Conservation (phyloP, 495 filamentous ascomycete genomes). For the Hyaloscypha bicolor region DNA sequence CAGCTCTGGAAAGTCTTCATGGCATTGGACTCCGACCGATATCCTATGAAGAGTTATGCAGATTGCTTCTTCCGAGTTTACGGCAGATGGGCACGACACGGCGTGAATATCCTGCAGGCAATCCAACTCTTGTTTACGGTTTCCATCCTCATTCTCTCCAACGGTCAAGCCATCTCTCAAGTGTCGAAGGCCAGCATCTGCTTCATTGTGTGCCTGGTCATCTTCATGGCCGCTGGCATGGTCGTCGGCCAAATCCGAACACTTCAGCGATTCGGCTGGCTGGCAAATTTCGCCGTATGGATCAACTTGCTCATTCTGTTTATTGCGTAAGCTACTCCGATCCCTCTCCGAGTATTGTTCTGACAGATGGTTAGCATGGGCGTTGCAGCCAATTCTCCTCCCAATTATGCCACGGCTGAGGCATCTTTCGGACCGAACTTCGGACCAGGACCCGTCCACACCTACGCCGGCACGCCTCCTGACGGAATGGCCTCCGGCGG, state of each 20-base stretch:
- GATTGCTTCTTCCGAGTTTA: constrained; percentile 61
- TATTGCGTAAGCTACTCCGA: constrained; percentile 17
- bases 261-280: constrained; percentile 57
- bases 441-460: constrained; percentile 33
- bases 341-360: neutral
- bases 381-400: constrained; percentile 49
- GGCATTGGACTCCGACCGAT: constrained; percentile 59
- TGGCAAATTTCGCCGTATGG: constrained; percentile 60
- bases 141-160: constrained; percentile 54
- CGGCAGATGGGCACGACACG: constrained; percentile 51
- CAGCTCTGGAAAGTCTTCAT: constrained; percentile 59
- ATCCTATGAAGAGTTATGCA: constrained; percentile 59
- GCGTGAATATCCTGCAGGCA: constrained; percentile 56
- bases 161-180: constrained; percentile 60
- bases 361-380: constrained; percentile 44
- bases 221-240: constrained; percentile 34
- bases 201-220: constrained; percentile 48
- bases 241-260: constrained; percentile 53
- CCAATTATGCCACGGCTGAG: constrained; percentile 46
- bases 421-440: constrained; percentile 30
- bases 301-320: constrained; percentile 54
- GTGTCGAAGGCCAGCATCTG: constrained; percentile 49
- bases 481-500: constrained; percentile 32
- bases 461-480: constrained; percentile 36
- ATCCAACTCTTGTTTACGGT: constrained; percentile 56